Conservation (phyloP, 2,329 filamentous ascomycete genomes). For the Teratosphaeria zuluensis region DNA sequence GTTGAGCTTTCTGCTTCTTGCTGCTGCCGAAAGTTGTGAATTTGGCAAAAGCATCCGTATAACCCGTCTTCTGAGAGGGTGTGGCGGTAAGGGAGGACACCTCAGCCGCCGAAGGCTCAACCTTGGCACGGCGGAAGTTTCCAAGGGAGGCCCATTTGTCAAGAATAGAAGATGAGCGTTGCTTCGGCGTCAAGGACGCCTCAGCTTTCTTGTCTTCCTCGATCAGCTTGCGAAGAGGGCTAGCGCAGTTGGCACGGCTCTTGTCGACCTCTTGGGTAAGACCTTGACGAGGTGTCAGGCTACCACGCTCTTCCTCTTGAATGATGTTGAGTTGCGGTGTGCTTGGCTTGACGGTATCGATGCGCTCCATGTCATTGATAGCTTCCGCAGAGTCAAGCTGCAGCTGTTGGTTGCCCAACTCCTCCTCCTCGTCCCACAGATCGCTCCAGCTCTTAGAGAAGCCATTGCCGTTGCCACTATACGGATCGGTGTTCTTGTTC, state of each 20-base stretch:
- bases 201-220: slow-evolving; percentile 30
- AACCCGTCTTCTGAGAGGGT: slow-evolving; percentile 23
- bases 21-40: slow-evolving; percentile 24
- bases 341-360: slow-evolving; percentile 45
- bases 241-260: slow-evolving; percentile 28
- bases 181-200: slow-evolving; percentile 55
- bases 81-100: slow-evolving; percentile 25
- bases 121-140: slow-evolving; percentile 65
- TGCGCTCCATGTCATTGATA: slow-evolving; percentile 27
- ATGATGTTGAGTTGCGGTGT: slow-evolving; percentile 34
- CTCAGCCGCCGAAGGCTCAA: slow-evolving; percentile 28
- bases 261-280: slow-evolving; percentile 47
- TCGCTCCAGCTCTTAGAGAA: slow-evolving; percentile 99
- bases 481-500: slow-evolving; percentile 49
- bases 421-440: slow-evolving; percentile 90
- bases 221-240: slow-evolving; percentile 18
- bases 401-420: slow-evolving; percentile 53
- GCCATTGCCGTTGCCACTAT: slow-evolving; percentile 25
- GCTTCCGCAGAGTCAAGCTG: slow-evolving; percentile 37
- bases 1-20: slow-evolving; percentile 21
- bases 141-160: slow-evolving; percentile 90
- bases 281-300: slow-evolving; percentile 41
- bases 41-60: slow-evolving; percentile 22
- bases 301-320: slow-evolving; percentile 41
- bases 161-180: slow-evolving; percentile 37